Conservation (phyloP, 257 asterid genomes). For the Verbena officinalis region DNA sequence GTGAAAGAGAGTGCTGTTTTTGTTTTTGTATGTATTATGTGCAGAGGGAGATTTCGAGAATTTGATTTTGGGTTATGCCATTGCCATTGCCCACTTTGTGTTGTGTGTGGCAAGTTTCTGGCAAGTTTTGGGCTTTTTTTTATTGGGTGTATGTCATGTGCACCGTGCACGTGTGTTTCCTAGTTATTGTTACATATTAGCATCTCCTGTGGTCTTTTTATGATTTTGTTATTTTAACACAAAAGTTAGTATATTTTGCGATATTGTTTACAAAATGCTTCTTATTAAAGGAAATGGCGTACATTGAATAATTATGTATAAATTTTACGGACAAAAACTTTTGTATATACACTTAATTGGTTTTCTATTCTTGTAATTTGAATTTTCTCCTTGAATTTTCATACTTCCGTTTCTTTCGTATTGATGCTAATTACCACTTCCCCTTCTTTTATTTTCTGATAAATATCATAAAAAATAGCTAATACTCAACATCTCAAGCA, state of each 20-base stretch:
- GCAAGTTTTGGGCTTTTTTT: too few relatives aligned
- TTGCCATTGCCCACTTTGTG: slow-evolving; percentile 15
- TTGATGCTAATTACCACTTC: too few relatives aligned
- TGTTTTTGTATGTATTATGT: neutral
- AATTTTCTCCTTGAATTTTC: too few relatives aligned
- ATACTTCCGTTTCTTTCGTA: too few relatives aligned
- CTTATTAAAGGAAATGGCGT: neutral
- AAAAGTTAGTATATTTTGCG: neutral
- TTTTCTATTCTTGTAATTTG: too few relatives aligned
- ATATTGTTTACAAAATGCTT: neutral
- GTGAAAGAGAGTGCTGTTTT: slow-evolving; percentile 7
- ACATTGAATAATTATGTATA: too few relatives aligned
- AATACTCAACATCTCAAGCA: neutral
- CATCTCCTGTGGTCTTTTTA: slow-evolving; percentile 2
- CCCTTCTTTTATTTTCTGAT: too few relatives aligned
- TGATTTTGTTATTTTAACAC: neutral
- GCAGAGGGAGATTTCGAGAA: neutral
- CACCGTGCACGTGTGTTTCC: neutral
- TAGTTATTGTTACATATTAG: neutral
- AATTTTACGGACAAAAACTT: too few relatives aligned
- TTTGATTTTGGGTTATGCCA: slow-evolving; percentile 25
- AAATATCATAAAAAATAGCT: neutral
- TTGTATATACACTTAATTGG: too few relatives aligned
- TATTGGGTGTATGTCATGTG: too few relatives aligned
- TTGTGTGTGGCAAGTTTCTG: slow-evolving; percentile 13